phyloP scores from a whole-genome alignment of 2,329 filamentous ascomycete genomes.

The Sporothrix pallida region DNA sequence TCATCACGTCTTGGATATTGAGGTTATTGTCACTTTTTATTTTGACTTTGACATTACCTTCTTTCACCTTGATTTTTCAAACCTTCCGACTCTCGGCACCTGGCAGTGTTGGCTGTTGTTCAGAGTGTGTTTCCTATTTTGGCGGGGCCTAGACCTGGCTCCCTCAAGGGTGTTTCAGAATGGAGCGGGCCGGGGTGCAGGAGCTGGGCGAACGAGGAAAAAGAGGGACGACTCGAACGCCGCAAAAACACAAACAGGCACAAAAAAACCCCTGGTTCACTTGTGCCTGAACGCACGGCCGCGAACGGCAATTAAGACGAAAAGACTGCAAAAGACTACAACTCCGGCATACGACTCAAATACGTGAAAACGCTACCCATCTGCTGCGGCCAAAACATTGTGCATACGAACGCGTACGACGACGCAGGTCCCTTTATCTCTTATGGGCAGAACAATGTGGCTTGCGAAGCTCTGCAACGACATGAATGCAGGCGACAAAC shows the following conservation, averaged over 20 bases:
- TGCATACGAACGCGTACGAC: slow-evolving; percentile 13
- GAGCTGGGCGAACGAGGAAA: not conserved
- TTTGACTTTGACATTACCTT: not conserved
- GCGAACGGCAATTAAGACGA: slow-evolving; percentile 16
- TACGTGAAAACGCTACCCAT: not conserved
- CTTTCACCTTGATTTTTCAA: not conserved
- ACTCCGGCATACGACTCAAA: not conserved
- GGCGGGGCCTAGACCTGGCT: not conserved
- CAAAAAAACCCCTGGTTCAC: not conserved
- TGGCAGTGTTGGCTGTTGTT: not conserved
- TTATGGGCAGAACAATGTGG: too few species aligned
- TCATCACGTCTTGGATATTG: not conserved
- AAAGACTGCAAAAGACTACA: not conserved
- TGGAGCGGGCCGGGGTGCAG: slow-evolving; percentile 28
- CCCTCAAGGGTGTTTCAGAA: slow-evolving; percentile 29
- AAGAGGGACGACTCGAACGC: not conserved
- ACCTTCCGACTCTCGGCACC: not conserved
- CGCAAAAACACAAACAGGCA: not conserved
- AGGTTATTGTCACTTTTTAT: too few species aligned
- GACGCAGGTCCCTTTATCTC: not conserved
- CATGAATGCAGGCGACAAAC: not conserved
- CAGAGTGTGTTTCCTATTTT: slow-evolving; percentile 19
- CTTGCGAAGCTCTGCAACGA: too few species aligned
- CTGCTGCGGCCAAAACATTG: slow-evolving; percentile 20
- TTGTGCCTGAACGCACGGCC: slow-evolving; percentile 10